phyloP scores from a whole-genome alignment of 768 basidiomycete genomes.

The Suillus weaverae region DNA sequence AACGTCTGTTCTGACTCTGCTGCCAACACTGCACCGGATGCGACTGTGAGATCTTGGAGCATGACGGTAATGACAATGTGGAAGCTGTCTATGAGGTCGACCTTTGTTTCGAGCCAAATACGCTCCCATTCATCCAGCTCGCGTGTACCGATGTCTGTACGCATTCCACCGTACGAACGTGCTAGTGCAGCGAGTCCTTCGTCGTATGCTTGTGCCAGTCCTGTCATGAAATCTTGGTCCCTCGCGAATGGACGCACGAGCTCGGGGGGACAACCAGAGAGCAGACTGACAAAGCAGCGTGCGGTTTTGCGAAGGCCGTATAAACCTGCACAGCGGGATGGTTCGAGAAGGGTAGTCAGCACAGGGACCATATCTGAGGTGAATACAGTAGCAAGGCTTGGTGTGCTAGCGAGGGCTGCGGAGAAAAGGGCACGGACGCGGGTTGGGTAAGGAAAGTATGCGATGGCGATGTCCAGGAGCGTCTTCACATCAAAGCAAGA shows the following conservation, averaged over 20 bases:
- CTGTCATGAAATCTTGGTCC: constrained; percentile 50
- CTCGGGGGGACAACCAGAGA: constrained; percentile 49
- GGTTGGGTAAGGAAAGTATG: constrained; percentile 47
- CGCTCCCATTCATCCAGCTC: constrained; percentile 65
- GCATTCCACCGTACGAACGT: constrained; percentile 59
- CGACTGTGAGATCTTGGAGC: constrained; percentile 46
- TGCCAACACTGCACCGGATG: constrained; percentile 44
- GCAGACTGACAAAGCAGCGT: constrained; percentile 54
- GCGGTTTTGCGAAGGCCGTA: constrained; percentile 66
- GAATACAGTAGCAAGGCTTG: constrained; percentile 35
- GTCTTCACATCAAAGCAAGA: constrained; percentile 49
- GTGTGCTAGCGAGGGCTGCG: constrained; percentile 35
- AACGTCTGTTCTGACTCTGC: constrained; percentile 54
- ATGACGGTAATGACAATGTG: constrained; percentile 56
- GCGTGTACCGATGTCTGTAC: constrained; percentile 26
- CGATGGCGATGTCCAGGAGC: constrained; percentile 63
- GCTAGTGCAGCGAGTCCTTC: constrained; percentile 54
- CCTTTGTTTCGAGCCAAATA: constrained; percentile 73
- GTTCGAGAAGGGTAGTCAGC: constrained; percentile 49
- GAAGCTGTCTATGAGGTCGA: constrained; percentile 67
- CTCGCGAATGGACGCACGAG: constrained; percentile 54
- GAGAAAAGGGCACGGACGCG: constrained; percentile 47
- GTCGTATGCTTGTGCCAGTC: constrained; percentile 62
- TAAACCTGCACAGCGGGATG: constrained; percentile 47
- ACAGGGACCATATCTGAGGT: constrained; percentile 54